Percentiles rank a stretch among this genome's conserved stretches.
These are phyloP conservation scores for Myriosclerotinia curreyana DNA, from an alignment of 2,329 filamentous ascomycete species.

Conservation along the genomic window DNA sequence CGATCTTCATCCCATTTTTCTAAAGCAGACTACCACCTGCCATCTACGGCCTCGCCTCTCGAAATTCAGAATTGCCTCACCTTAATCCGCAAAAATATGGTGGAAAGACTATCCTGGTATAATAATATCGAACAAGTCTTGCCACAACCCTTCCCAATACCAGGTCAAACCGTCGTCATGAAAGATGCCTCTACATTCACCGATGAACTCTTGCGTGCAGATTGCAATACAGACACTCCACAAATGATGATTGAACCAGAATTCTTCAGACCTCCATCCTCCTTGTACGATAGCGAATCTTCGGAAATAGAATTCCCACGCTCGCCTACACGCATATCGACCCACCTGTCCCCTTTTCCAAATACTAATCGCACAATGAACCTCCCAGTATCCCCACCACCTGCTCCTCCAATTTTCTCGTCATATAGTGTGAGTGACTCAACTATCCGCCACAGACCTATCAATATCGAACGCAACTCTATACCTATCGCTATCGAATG, in stretches of 20 bases:
- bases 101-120: slow-evolving; percentile 48
- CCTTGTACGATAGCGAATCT: not conserved
- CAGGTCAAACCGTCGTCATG: not conserved
- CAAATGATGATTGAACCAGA: not conserved
- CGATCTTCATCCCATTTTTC: slow-evolving; percentile 37
- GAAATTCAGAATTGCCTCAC: slow-evolving; percentile 55
- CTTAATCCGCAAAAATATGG: slow-evolving; percentile 50
- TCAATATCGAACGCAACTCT: not conserved
- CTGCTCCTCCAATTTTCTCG: not conserved
- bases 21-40: slow-evolving; percentile 56
- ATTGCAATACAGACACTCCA: not conserved
- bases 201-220: not conserved
- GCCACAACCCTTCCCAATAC: slow-evolving; percentile 15
- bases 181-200: slow-evolving; percentile 12
- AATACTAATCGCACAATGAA: not conserved
- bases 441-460: slow-evolving; percentile 5
- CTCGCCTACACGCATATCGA: not conserved
- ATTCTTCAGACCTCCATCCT: slow-evolving; percentile 21
- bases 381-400: not conserved
- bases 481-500: slow-evolving; percentile 2
- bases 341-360: not conserved
- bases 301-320: not conserved
- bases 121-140: slow-evolving; percentile 43
- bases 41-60: slow-evolving; percentile 51
- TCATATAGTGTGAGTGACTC: not conserved